Evolutionary conservation across 2,329 filamentous ascomycete species (phyloP).

Genomic region (Diaporthe citriasiana): DNA sequence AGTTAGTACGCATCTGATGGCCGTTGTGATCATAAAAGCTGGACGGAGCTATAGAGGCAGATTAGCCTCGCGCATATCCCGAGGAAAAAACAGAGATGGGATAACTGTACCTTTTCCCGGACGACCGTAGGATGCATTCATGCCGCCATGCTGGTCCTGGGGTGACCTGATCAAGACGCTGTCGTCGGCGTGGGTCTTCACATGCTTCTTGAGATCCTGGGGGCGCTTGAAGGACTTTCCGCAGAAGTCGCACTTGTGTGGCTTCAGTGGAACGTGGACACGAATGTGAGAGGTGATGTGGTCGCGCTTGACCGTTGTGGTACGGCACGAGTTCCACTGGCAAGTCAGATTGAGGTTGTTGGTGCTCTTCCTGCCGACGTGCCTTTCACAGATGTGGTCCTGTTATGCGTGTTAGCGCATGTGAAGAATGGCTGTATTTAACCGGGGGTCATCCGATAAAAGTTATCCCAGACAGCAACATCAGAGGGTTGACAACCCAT

Average conservation of each 20-base stretch:
- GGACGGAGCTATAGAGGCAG: slow-evolving; percentile 61
- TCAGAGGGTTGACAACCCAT: neutral
- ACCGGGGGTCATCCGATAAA: neutral
- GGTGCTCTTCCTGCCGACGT: slow-evolving; percentile 98
- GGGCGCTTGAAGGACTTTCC: slow-evolving; percentile 99
- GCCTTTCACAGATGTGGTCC: slow-evolving; percentile 98
- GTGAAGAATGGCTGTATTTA: slow-evolving; percentile 6
- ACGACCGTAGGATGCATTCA: slow-evolving; percentile 66
- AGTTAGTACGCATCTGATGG: slow-evolving; percentile 70
- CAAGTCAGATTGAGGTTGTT: slow-evolving; percentile 98
- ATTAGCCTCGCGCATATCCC: slow-evolving; percentile 56
- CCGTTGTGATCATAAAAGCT: slow-evolving; percentile 76
- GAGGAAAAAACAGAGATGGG: neutral
- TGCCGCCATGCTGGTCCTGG: slow-evolving; percentile 65
- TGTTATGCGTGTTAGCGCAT: slow-evolving; percentile 54
- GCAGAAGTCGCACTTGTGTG: slow-evolving; percentile 99
- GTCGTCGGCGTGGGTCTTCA: slow-evolving; percentile 98
- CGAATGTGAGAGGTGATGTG: slow-evolving; percentile 99
- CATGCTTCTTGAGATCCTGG: slow-evolving; percentile 99
- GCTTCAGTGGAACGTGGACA: slow-evolving; percentile 98
- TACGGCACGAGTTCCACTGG: slow-evolving; percentile 96
- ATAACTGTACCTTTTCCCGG: slow-evolving; percentile 69
- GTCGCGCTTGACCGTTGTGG: slow-evolving; percentile 97
- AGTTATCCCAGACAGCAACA: neutral
- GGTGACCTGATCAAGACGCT: slow-evolving; percentile 76